A percentile compares a stretch with the other conserved stretches of the same genome.
Conservation (phyloP, 2,329 filamentous ascomycete genomes). For the Septoria linicola region DNA sequence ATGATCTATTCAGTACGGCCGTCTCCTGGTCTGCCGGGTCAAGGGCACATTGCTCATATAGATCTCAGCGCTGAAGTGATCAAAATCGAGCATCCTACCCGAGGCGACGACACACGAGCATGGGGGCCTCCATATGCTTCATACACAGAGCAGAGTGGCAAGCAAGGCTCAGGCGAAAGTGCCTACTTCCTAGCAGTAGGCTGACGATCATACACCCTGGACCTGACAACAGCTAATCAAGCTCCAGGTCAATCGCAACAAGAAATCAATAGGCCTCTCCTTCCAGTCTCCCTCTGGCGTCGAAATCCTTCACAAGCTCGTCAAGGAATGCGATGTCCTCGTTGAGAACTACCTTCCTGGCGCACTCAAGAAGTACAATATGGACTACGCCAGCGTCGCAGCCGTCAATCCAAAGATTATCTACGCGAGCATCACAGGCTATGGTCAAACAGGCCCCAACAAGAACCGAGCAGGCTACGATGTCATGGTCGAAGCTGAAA, state of each 20-base stretch:
- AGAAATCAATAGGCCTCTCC: constrained; percentile 87
- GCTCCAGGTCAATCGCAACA: constrained; percentile 94
- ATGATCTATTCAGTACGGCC: constrained; percentile 37
- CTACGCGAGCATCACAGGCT: constrained; percentile 95
- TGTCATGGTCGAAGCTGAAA: constrained; percentile 98
- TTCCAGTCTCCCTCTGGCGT: constrained; percentile 84
- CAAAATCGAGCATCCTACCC: constrained; percentile 89
- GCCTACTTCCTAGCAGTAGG: constrained; percentile 88
- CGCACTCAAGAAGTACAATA: constrained; percentile 80
- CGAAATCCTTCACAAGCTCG: constrained; percentile 81
- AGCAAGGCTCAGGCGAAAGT: constrained; percentile 75
- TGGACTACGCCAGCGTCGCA: constrained; percentile 81
- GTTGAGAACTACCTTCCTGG: constrained; percentile 97
- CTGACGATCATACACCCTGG: no score
- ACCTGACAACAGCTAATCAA: no score
- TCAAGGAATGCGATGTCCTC: constrained; percentile 80
- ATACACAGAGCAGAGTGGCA: constrained; percentile 57
- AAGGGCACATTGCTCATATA: constrained; percentile 19
- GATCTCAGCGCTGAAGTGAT: constrained; percentile 80
- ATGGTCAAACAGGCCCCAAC: constrained; percentile 93
- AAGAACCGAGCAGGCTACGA: constrained; percentile 88
- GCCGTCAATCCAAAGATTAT: constrained; percentile 83
- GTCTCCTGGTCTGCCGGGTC: constrained; percentile 33
- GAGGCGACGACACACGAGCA: constrained; percentile 89
- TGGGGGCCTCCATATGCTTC: constrained; percentile 94